Evolutionary conservation across 352 stramenopile genomes (phyloP).

Genomic region (Globisporangium orthogonon): DNA sequence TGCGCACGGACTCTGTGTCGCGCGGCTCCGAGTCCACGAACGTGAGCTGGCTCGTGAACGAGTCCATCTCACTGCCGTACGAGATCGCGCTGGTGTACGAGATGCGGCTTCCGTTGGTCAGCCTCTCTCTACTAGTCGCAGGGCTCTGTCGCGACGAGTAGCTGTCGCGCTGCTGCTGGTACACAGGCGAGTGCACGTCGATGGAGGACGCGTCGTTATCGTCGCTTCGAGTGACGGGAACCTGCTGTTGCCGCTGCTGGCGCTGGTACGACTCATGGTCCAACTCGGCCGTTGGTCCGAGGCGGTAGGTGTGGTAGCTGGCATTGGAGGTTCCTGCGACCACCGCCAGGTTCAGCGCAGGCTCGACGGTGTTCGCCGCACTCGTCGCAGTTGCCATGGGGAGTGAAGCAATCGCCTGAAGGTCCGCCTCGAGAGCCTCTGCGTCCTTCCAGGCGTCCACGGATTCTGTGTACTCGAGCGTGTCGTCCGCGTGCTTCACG

Average conservation of each 20-base stretch:
- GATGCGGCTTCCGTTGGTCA: constrained; percentile 2
- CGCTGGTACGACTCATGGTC: constrained; percentile 2
- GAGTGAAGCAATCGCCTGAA: no score
- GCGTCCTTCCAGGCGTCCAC: constrained; percentile 17
- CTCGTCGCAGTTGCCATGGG: no score
- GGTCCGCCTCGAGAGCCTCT: constrained; percentile 10
- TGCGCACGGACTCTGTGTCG: constrained; percentile 12
- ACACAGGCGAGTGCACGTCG: constrained; percentile 3
- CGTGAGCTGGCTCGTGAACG: constrained; percentile 32
- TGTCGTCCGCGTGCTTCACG: constrained; percentile 21
- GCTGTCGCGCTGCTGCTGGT: background rate
- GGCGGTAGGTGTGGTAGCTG: constrained; percentile 40
- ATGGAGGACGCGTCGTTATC: constrained; percentile 24
- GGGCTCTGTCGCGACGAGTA: constrained; percentile 21
- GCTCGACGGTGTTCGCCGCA: no score
- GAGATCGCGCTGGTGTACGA: constrained; percentile 14
- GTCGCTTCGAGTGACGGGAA: constrained; percentile 13
- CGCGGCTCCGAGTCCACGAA: constrained; percentile 21
- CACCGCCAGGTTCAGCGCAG: constrained; percentile 26
- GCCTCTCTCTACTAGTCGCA: constrained; percentile 11
- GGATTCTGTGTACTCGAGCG: constrained; percentile 20
- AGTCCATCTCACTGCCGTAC: constrained; percentile 25
- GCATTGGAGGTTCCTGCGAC: constrained; percentile 29
- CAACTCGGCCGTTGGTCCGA: constrained; percentile 33
- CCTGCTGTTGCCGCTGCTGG: constrained; percentile 1